Evolutionary conservation across 495 filamentous ascomycete genomes (phyloP), one percentile per base, ranked within the genome.

Genomic region (Symbiotaphrina buchneri): DNA sequence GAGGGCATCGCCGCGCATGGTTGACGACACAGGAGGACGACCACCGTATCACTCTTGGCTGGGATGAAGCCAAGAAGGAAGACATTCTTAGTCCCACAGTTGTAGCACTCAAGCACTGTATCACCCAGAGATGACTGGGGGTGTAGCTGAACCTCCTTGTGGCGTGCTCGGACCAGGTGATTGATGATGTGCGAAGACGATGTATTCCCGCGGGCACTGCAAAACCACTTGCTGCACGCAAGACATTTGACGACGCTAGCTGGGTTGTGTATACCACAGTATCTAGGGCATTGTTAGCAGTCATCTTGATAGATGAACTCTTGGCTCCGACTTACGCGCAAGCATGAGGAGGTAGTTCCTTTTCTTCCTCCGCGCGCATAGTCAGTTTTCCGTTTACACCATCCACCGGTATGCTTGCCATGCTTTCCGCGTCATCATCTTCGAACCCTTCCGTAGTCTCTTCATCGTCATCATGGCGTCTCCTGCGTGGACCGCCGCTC

Each of bases 31-130:
- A 99, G 64, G 24, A 99, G 67, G 11, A 99, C 87, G 14, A 99
- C 87, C 14, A 99, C 87, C 0, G 87, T 94, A 41, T 99, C 87
- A 2, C 85, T 94, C 48, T 95, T 95, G 10, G 87, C 87, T n/a
- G 87, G 87, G 40, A 99, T 99, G 48, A 99, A 99, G 17, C 87
- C 87, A 8, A 99, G 75, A n/a, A 95, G 67, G 44, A 99, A 99
- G 30, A 94, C 87, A 53, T 99, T 99, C 52, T 95, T 99, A 1
- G 81, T 94, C 29, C 90, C 87, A 52, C 87, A 99, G 48, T 94
- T 99, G 59, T 99, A 99, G 57, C 87, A 99, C 58, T 99, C 87
- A 29, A 99, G 63, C 28, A 87, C 78, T 3, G 87, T 99, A 49
- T 99, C 87, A 27, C 87, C 87, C 18, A 99, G 73, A n/a, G 83